Evolutionary conservation across 768 basidiomycete species (phyloP).

Genomic region (Lanmaoa pseudosensibilis): DNA sequence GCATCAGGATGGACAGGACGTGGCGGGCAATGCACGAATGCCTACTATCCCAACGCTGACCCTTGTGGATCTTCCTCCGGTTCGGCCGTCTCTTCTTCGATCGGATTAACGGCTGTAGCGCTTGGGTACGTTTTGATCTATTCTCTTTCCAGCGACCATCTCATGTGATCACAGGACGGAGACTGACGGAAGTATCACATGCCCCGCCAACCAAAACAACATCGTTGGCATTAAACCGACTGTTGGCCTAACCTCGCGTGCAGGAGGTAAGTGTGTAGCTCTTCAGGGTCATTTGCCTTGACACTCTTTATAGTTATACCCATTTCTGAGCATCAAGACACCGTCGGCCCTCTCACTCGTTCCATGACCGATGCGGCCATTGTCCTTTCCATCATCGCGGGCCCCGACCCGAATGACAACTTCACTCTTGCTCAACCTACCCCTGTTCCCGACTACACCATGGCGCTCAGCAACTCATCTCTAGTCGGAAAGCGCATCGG

Average conservation of each 20-base stretch:
- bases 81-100: slow-evolving; percentile 53
- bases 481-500: slow-evolving; percentile 54
- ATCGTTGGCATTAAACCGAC: slow-evolving; percentile 62
- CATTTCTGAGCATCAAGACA: slow-evolving; percentile 57
- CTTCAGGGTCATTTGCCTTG: background rate
- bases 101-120: slow-evolving; percentile 49
- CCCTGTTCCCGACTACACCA: slow-evolving; percentile 53
- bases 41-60: slow-evolving; percentile 51
- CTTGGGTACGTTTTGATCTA: slow-evolving; percentile 33
- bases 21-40: slow-evolving; percentile 49
- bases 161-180: slow-evolving; percentile 34
- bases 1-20: slow-evolving; percentile 60
- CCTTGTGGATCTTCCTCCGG: slow-evolving; percentile 62
- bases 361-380: slow-evolving; percentile 55
- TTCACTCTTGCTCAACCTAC: slow-evolving; percentile 53
- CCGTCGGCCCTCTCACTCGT: slow-evolving; percentile 57
- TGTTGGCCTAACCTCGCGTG: slow-evolving; percentile 57
- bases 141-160: background rate
- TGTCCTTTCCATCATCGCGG: slow-evolving; percentile 57
- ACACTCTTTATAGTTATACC: slow-evolving; percentile 46
- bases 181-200: slow-evolving; percentile 56
- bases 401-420: slow-evolving; percentile 54
- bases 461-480: slow-evolving; percentile 49
- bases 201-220: slow-evolving; percentile 53
- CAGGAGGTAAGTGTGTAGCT: slow-evolving; percentile 44